Base-by-base conservation (phyloP, 306 rosid genomes). In the Arachis stenosperma region DNA sequence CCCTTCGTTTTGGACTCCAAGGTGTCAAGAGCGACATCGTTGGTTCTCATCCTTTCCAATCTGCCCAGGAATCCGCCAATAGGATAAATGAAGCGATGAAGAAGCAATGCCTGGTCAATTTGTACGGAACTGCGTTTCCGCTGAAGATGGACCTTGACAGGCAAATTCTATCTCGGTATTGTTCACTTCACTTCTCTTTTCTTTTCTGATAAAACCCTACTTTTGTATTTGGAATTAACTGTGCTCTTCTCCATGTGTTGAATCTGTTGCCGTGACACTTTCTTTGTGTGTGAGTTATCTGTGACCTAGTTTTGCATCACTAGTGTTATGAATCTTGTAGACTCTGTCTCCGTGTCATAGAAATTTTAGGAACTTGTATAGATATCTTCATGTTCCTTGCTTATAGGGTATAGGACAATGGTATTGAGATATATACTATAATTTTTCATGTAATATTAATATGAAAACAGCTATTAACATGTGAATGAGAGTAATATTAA, bases 161-260 rank as follows among this genome's bases (percentile, higher is more conserved):
- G 84, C 88, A 93, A 82, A 89, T 93, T 17, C 87, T 89, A 60
- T 93, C 96, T 51, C 80, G 97, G 93, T 87, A 86, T 29, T 76
- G 13, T 4, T 5, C 6, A 41, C 15, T 46, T 8, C 40, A 41
- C 15, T 46, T 8, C 40, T 29, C 11, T 15, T 57, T 56, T 29
- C 11, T 15, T 57, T 56, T 73, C 33, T 72, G 42, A 58, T 69
- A 11, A 22, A 42, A 15, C 39, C 37, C 9, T 42, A 2, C 37
- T 33, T 33, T 4, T 66, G 40, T 48, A 42, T 36, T 29, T 55
- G 41, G 52, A 51, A 30, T 57, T 10, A 9, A 6, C 33, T 41
- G 3, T 41, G 41, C 58, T 59, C 53, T 11, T 41, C 48, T 59
- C 14, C 27, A 46, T 50, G 61, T 68, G 50, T 7, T 39, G 29